Percentiles rank a stretch among this genome's conserved stretches.
Conservation (phyloP, 2,329 filamentous ascomycete species). For the Curvularia verruculosa region DNA sequence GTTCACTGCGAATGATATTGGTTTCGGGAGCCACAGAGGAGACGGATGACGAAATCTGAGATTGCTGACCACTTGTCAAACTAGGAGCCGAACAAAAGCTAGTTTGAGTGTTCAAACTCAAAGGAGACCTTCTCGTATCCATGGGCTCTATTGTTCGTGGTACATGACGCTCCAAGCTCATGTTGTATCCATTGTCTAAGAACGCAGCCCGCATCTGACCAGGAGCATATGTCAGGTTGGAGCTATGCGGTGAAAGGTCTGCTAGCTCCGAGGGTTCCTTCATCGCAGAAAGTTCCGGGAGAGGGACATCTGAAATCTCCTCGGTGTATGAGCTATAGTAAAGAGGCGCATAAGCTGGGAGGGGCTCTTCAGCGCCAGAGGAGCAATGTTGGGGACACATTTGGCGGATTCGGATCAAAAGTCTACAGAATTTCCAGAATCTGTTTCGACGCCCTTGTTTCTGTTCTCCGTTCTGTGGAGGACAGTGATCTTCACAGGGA, state of each 20-base stretch:
- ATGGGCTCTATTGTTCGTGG: neutral
- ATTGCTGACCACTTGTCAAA: constrained; percentile 1
- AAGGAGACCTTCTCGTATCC: neutral
- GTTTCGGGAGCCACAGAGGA: constrained; percentile 7
- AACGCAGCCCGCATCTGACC: neutral
- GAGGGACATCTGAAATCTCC: neutral
- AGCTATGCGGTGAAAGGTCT: neutral
- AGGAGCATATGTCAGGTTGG: neutral
- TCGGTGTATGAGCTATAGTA: neutral
- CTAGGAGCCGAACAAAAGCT: neutral
- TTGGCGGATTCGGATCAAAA: neutral
- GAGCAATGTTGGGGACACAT: constrained; percentile 1
- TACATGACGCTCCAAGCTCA: neutral
- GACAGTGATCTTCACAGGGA: neutral
- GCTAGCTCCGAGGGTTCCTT: neutral
- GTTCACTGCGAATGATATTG: neutral
- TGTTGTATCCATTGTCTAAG: neutral
- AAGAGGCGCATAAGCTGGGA: neutral
- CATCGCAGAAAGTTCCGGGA: constrained; percentile 3
- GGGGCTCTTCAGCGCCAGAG: neutral
- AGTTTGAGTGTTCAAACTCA: neutral
- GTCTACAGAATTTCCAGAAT: constrained; percentile 3
- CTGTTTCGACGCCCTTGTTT: neutral
- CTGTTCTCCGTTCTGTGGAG: neutral
- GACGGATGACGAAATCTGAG: constrained; percentile 5